Evolutionary conservation across 352 stramenopile species (phyloP).

Genomic region (Thalassiosira hispida): DNA sequence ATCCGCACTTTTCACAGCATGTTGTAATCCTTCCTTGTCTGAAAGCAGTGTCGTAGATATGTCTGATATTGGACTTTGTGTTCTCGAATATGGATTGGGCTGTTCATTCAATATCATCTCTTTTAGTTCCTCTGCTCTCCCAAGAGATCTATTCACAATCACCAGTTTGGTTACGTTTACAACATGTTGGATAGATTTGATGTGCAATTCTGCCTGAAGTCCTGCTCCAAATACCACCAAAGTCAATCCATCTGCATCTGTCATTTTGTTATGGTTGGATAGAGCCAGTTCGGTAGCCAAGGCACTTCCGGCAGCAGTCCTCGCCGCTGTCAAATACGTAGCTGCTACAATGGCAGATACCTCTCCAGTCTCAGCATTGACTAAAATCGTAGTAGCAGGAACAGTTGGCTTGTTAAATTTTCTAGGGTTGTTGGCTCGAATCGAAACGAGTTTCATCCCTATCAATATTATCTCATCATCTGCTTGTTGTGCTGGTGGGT

Average conservation of each 20-base stretch:
- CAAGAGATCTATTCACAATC: constrained; percentile 78
- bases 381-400: constrained; percentile 73
- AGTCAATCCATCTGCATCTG: constrained; percentile 27
- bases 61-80: constrained; percentile 9
- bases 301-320: constrained; percentile 80
- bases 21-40: constrained; percentile 37
- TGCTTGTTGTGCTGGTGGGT: constrained; percentile 20
- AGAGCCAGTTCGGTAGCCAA: constrained; percentile 65
- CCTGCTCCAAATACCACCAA: constrained; percentile 84
- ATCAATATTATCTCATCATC: constrained; percentile 54
- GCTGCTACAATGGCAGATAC: constrained; percentile 70
- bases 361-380: constrained; percentile 73
- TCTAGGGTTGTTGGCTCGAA: constrained; percentile 65
- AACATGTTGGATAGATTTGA: constrained; percentile 70
- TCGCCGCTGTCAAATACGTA: constrained; percentile 83
- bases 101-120: constrained; percentile 34
- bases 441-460: constrained; percentile 75
- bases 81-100: constrained; percentile 14
- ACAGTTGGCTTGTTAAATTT: constrained; percentile 65
- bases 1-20: constrained; percentile 58
- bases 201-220: constrained; percentile 81
- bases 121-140: constrained; percentile 64
- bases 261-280: constrained; percentile 16
- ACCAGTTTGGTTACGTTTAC: constrained; percentile 69
- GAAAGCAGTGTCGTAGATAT: constrained; percentile 44